These are phyloP conservation scores for Luffa aegyptiaca DNA, from an alignment of 306 rosid genomes.

Conservation along the genomic window DNA sequence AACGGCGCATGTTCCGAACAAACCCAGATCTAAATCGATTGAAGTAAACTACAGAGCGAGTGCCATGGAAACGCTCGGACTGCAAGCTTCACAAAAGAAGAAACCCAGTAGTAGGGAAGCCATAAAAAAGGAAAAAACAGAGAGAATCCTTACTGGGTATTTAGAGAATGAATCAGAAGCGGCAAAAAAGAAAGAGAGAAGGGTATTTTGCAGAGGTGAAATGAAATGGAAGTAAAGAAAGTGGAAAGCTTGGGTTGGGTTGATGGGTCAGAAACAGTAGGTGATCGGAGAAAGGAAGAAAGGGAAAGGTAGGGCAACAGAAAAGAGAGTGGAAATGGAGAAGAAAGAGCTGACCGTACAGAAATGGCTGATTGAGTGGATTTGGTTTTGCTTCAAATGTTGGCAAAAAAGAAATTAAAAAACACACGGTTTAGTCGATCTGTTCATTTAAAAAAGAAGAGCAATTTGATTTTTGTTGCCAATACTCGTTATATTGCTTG, in stretches of 20 bases:
- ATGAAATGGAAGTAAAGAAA: not conserved
- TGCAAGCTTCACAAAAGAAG: not conserved
- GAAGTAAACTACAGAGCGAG: conserved; percentile 1
- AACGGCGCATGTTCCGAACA: not conserved
- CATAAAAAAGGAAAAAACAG: not conserved
- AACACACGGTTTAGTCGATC: not conserved
- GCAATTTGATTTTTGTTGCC: not conserved
- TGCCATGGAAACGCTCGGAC: not conserved
- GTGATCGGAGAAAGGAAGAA: not conserved
- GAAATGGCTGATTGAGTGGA: conserved; percentile 3
- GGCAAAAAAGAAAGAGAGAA: not conserved
- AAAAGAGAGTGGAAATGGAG: not conserved
- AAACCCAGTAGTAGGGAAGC: not conserved
- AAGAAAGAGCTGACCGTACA: conserved; percentile 2
- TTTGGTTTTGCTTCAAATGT: conserved; percentile 29
- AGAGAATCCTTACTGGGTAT: not conserved
- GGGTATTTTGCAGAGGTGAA: not conserved
- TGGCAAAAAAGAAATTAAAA: conserved; percentile 15
- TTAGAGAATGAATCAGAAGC: not conserved
- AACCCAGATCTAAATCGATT: conserved; percentile 1
- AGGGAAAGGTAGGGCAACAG: conserved; percentile 6
- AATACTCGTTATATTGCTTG: not conserved
- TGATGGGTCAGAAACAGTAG: not conserved
- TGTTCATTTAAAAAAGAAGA: not conserved
- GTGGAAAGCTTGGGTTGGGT: not conserved